Evolutionary conservation across 352 stramenopile species (phyloP).

Genomic region (Blastocystis sp.): DNA sequence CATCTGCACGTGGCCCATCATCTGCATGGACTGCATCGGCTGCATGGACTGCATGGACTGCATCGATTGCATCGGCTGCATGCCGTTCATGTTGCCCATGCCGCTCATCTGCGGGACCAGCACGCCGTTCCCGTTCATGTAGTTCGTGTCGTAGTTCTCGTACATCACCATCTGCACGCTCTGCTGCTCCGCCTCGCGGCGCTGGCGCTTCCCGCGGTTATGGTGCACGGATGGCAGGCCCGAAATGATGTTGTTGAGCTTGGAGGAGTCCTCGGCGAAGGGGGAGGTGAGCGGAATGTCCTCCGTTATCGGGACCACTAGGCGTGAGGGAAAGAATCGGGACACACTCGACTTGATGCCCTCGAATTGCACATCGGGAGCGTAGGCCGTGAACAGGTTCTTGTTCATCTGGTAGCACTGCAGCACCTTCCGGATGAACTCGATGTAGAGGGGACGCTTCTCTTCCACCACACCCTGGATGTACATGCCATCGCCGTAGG

Average conservation of each 20-base stretch:
- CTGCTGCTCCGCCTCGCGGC: neutral
- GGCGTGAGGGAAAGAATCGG: neutral
- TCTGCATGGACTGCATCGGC: conserved; percentile 37
- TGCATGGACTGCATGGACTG: conserved; percentile 29
- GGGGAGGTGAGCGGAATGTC: conserved; percentile 8
- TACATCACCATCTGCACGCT: neutral
- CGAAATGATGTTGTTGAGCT: conserved; percentile 4
- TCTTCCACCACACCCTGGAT: neutral
- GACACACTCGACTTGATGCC: conserved; percentile 45
- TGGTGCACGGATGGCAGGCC: conserved; percentile 37
- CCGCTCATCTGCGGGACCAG: neutral
- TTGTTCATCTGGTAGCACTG: conserved; percentile 43
- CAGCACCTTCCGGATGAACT: conserved; percentile 59
- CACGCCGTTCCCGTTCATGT: conserved; percentile 8
- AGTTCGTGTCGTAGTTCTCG: conserved; percentile 23
- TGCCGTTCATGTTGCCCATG: neutral
- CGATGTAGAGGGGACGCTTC: conserved; percentile 44
- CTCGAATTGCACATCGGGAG: conserved; percentile 40
- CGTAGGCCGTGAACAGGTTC: conserved; percentile 47
- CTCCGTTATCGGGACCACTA: neutral
- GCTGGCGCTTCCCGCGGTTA: conserved; percentile 13
- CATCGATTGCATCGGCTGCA: conserved; percentile 20
- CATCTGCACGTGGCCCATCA: conserved; percentile 8
- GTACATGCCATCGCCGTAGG: neutral
- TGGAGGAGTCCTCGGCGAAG: conserved; percentile 40